A percentile compares a stretch with the other conserved stretches of the same genome.
Conservation (phyloP, 257 asterid genomes). For the Solanum okadae region DNA sequence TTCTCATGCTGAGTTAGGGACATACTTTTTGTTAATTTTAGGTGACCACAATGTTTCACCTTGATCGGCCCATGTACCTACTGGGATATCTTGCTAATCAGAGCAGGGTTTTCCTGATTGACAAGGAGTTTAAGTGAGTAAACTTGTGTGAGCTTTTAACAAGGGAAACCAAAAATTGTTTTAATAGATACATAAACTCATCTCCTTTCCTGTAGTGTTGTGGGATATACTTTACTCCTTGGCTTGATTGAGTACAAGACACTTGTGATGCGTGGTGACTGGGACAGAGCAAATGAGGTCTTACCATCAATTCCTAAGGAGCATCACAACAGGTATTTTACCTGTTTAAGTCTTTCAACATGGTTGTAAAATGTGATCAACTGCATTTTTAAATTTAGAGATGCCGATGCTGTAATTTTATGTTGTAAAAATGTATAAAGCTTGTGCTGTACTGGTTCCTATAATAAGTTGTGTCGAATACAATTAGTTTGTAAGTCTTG, state of each 20-base stretch:
- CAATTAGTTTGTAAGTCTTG: not conserved
- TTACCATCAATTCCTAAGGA: constrained; percentile 86
- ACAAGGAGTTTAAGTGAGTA: constrained; percentile 96
- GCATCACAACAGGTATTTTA: constrained; percentile 67
- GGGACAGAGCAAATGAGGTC: constrained; percentile 77
- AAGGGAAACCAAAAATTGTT: not conserved
- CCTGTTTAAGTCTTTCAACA: not conserved
- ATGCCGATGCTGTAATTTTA: not conserved
- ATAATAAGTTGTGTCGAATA: not conserved
- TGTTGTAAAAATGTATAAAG: not conserved
- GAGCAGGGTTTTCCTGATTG: constrained; percentile 80
- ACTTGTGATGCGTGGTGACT: constrained; percentile 93
- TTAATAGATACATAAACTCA: not conserved
- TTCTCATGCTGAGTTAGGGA: not conserved
- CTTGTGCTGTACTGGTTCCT: not conserved
- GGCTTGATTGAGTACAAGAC: constrained; percentile 96
- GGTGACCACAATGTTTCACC: constrained; percentile 97
- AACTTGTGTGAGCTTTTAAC: not conserved
- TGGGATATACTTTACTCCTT: constrained; percentile 78
- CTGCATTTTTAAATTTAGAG: not conserved
- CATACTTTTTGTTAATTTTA: constrained; percentile 15
- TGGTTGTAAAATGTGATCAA: not conserved
- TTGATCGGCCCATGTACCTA: constrained; percentile 96
- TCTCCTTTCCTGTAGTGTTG: constrained; percentile 46
- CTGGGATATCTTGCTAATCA: constrained; percentile 96